These are phyloP conservation scores for Claviceps spartinae DNA, from an alignment of 2,329 filamentous ascomycete species.

Conservation along the genomic window DNA sequence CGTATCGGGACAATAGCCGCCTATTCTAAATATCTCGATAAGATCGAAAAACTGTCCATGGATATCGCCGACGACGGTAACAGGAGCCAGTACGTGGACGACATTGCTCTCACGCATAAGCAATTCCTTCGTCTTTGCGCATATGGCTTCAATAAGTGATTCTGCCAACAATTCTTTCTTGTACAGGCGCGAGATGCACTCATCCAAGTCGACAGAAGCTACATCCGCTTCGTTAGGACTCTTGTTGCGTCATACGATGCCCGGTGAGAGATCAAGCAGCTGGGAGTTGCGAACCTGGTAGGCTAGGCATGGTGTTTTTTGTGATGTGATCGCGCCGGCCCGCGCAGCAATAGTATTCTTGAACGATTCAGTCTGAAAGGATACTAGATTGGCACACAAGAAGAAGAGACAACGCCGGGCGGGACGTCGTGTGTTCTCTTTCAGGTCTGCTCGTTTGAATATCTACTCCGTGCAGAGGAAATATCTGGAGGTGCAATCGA, in stretches of 20 bases:
- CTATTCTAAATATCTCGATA: slow-evolving; percentile 98
- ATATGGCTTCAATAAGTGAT: slow-evolving; percentile 97
- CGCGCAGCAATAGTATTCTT: no score
- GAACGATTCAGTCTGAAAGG: no score
- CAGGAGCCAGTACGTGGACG: slow-evolving; percentile 86
- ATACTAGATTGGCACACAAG: no score
- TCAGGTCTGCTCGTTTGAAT: slow-evolving; percentile 12
- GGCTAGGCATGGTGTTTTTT: slow-evolving; percentile 36
- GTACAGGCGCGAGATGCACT: slow-evolving; percentile 94
- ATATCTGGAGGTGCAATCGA: slow-evolving; percentile 21
- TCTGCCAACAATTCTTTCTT: slow-evolving; percentile 94
- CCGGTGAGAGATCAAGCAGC: background rate
- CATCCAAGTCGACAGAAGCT: slow-evolving; percentile 96
- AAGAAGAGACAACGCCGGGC: background rate
- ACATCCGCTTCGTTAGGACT: slow-evolving; percentile 5
- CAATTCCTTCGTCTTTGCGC: slow-evolving; percentile 96
- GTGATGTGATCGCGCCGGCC: background rate
- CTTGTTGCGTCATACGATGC: background rate
- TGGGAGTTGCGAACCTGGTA: slow-evolving; percentile 33
- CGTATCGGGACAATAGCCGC: slow-evolving; percentile 91
- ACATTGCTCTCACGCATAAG: slow-evolving; percentile 99
- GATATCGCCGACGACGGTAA: slow-evolving; percentile 96
- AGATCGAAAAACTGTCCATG: slow-evolving; percentile 98
- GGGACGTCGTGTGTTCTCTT: background rate
- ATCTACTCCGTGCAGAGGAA: slow-evolving; percentile 23